Percentiles rank a stretch among this genome's conserved stretches.
Evolutionary conservation across 495 filamentous ascomycete genomes (phyloP).

Genomic region (Trichoderma erinaceum): DNA sequence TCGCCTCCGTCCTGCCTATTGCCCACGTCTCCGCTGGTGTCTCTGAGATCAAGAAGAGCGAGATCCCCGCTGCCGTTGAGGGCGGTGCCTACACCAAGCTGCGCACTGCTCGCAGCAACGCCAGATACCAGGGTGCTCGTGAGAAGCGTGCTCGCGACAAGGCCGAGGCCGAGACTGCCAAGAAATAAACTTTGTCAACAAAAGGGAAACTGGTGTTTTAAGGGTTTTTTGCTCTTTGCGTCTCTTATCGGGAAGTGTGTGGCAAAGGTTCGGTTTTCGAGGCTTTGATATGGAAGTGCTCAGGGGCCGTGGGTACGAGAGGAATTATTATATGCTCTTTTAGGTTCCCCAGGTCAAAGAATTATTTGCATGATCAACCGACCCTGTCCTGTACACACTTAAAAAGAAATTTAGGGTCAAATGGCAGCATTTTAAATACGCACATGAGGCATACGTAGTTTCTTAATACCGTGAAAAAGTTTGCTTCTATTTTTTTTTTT

Average conservation of each 20-base stretch:
- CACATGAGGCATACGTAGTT: constrained; percentile 1
- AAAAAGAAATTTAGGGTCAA: constrained; percentile 2
- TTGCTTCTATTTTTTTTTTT: not conserved
- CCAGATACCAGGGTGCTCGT: constrained; percentile 70
- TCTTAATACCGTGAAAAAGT: constrained; percentile 3
- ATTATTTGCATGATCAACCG: constrained; percentile 17
- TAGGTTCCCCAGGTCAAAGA: constrained; percentile 14
- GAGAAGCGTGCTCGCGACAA: constrained; percentile 93
- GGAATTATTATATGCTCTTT: constrained; percentile 9
- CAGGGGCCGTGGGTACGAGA: not conserved
- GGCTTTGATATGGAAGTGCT: constrained; percentile 5
- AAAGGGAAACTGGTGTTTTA: constrained; percentile 18
- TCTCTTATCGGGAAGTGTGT: not conserved
- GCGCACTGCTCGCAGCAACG: constrained; percentile 79
- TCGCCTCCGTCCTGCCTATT: constrained; percentile 62
- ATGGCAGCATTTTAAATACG: constrained; percentile 1
- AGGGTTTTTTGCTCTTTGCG: constrained; percentile 15
- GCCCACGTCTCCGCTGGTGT: constrained; percentile 55
- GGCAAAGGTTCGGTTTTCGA: constrained; percentile 15
- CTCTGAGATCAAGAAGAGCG: constrained; percentile 74
- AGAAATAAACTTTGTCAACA: constrained; percentile 64
- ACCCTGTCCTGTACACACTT: constrained; percentile 10
- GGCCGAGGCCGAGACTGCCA: constrained; percentile 77
- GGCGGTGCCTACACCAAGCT: constrained; percentile 75
- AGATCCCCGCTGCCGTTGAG: constrained; percentile 70